These are phyloP conservation scores for Halophytophthora batemanensis DNA, from an alignment of 352 stramenopile genomes.

Conservation along the genomic window DNA sequence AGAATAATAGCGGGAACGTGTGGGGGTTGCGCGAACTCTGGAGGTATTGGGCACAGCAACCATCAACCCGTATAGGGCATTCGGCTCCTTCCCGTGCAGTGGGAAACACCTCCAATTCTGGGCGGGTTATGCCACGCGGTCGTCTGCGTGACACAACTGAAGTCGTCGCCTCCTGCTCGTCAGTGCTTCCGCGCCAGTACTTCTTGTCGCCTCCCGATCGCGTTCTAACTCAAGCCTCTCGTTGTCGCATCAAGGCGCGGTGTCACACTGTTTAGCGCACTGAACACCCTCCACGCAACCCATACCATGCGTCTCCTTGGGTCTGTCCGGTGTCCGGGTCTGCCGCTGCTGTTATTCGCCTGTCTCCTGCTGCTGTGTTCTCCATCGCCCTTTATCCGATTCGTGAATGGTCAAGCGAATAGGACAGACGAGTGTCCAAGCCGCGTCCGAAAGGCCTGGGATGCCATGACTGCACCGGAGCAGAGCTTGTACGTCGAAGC, in stretches of 20 bases:
- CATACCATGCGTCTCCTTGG: conserved; percentile 9
- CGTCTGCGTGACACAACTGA: too few species aligned
- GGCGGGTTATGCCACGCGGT: too few species aligned
- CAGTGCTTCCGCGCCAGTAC: too few species aligned
- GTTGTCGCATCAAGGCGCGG: neutral
- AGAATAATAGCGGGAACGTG: too few species aligned
- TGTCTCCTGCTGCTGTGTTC: conserved; percentile 10
- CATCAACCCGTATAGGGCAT: too few species aligned
- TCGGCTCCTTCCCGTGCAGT: too few species aligned
- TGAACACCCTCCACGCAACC: too few species aligned
- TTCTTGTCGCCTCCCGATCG: too few species aligned
- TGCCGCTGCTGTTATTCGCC: conserved; percentile 11
- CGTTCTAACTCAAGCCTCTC: neutral
- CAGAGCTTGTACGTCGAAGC: conserved; percentile 33
- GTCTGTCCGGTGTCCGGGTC: neutral
- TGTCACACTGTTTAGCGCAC: neutral
- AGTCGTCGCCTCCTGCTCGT: too few species aligned
- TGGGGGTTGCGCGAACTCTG: too few species aligned
- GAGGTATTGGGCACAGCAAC: too few species aligned
- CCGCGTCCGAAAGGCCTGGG: conserved; percentile 28
- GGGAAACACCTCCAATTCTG: too few species aligned
- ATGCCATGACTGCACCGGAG: conserved; percentile 22
- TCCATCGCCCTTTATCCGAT: neutral
- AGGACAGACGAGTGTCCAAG: conserved; percentile 1
- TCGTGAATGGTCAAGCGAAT: conserved; percentile 3